Base-by-base conservation (phyloP, 1,284 basidiomycete genomes). In the Ustilago nuda region DNA sequence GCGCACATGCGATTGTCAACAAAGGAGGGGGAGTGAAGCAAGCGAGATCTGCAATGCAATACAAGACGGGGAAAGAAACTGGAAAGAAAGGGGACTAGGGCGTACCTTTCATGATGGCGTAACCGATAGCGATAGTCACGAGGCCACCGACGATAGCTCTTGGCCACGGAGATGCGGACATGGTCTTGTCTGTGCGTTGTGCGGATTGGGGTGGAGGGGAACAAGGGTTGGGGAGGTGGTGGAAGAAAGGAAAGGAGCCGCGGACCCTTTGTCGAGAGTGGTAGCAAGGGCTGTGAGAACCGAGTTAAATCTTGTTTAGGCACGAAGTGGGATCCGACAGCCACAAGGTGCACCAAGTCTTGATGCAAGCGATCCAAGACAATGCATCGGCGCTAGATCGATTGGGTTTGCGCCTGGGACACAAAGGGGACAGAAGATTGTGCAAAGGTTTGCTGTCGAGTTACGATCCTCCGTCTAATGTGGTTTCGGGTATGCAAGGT, bases 71-170 rank as follows among this genome's bases (percentile, higher is more conserved):
- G 33, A 36, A 48, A 45, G 17, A 52, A 52, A 61, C 27, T 17
- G 41, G 12, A 15, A 15, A 43, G 46, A 33, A 23, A 17, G 37
- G 9, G 15, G 23, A 41, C 35, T 19, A 19, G 27, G 35, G 39
- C 76, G 12, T 46, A 82, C 81, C 76, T 68, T 82, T 82, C 81
- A 82, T 82, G 48, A 82, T 79, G 4, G 56, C 73, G 41, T 80
- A 82, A 46, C 81, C 81, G 33, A 72, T 33, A 8, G 64, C 77
- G 39, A 76, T 55, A 27, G 77, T 71, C 9, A 57, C 56, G 27
- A 59, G 19, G 51, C 78, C 75, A 33, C 77, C 76, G 15, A 69
- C 23, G 48, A 79, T 48, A 27, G 77, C 77, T 62, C 65, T 57
- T 32, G 75, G 75, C 75, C 75, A 77, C 9, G 67, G 67, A 32